These are phyloP conservation scores for Haplosporangium sp. DNA, from an alignment of 371 early-diverging fungal species.

Conservation along the genomic window DNA sequence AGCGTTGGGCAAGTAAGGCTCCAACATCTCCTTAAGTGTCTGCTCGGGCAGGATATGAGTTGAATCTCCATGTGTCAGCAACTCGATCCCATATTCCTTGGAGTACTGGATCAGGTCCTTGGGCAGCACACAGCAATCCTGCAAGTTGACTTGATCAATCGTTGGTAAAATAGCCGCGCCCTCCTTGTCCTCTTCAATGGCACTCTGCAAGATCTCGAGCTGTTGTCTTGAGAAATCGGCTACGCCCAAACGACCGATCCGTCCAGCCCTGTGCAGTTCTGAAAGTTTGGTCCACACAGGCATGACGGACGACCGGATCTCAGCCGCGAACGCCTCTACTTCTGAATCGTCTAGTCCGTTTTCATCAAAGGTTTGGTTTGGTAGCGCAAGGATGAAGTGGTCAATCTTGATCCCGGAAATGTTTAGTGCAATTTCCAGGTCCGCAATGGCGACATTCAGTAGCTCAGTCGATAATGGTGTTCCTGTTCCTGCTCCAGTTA, in stretches of 20 bases:
- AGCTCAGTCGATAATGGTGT: slow-evolving; percentile 37
- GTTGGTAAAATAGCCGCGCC: slow-evolving; percentile 15
- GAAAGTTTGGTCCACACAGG: slow-evolving; percentile 47
- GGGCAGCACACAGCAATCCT: slow-evolving; percentile 63
- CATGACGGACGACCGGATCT: slow-evolving; percentile 19
- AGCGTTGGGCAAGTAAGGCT: slow-evolving; percentile 46
- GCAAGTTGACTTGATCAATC: slow-evolving; percentile 58
- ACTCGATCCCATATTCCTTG: slow-evolving; percentile 59
- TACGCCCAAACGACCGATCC: slow-evolving; percentile 48
- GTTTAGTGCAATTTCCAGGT: slow-evolving; percentile 57
- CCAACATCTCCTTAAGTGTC: slow-evolving; percentile 48
- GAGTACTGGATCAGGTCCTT: slow-evolving; percentile 60
- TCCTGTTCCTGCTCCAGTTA: slow-evolving; percentile 8
- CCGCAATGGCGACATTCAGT: slow-evolving; percentile 53
- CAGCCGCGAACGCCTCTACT: slow-evolving; percentile 28
- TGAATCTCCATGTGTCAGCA: slow-evolving; percentile 64
- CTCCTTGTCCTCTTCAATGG: slow-evolving; percentile 1
- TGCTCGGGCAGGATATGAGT: slow-evolving; percentile 45
- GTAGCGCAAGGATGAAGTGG: slow-evolving; percentile 61
- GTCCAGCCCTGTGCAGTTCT: slow-evolving; percentile 30
- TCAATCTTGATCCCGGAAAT: slow-evolving; percentile 56
- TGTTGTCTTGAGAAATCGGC: slow-evolving; percentile 49
- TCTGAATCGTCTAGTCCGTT: slow-evolving; percentile 51
- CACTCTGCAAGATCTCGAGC: slow-evolving; percentile 31
- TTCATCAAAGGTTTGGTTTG: slow-evolving; percentile 47